phyloP scores from a whole-genome alignment of 768 basidiomycete genomes.

The Chalciporus chontae region DNA sequence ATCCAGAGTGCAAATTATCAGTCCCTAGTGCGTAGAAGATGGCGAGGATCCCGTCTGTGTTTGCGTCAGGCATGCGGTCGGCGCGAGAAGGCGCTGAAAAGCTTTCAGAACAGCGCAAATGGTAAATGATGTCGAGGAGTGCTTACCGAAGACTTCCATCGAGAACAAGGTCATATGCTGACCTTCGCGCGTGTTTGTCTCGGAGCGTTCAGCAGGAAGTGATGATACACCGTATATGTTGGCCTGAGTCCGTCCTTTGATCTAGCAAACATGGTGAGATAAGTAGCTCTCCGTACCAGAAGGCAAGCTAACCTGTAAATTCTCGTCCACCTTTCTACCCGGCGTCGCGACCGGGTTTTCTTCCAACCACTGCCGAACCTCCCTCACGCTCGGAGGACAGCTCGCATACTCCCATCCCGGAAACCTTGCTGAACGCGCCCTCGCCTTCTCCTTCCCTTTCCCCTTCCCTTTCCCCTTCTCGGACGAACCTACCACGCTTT shows the following conservation, averaged over 20 bases:
- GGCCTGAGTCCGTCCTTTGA: constrained; percentile 73
- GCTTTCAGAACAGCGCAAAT: not conserved
- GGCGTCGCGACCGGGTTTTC: constrained; percentile 15
- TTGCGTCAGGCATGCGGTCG: constrained; percentile 61
- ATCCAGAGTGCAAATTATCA: constrained; percentile 28
- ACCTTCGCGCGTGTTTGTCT: constrained; percentile 48
- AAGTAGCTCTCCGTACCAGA: not conserved
- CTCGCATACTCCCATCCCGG: constrained; percentile 82
- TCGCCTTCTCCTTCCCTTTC: not conserved
- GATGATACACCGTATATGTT: constrained; percentile 67
- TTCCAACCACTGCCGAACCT: constrained; percentile 54
- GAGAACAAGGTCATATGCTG: constrained; percentile 78
- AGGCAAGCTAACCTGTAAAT: constrained; percentile 49
- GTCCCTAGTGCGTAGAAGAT: constrained; percentile 71
- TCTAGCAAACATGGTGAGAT: constrained; percentile 33
- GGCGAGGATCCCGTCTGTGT: constrained; percentile 52
- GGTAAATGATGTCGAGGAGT: no score
- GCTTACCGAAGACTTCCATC: constrained; percentile 81
- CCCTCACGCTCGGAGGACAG: constrained; percentile 57
- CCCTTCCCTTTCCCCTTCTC: not conserved
- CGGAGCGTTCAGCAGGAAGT: constrained; percentile 43
- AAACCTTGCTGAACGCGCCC: constrained; percentile 26
- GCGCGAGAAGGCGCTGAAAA: constrained; percentile 55
- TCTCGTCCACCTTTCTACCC: constrained; percentile 22
- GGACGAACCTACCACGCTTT: constrained; percentile 1